Conservation (phyloP, 2,329 filamentous ascomycete species). For the Penicillium rolfsii region DNA sequence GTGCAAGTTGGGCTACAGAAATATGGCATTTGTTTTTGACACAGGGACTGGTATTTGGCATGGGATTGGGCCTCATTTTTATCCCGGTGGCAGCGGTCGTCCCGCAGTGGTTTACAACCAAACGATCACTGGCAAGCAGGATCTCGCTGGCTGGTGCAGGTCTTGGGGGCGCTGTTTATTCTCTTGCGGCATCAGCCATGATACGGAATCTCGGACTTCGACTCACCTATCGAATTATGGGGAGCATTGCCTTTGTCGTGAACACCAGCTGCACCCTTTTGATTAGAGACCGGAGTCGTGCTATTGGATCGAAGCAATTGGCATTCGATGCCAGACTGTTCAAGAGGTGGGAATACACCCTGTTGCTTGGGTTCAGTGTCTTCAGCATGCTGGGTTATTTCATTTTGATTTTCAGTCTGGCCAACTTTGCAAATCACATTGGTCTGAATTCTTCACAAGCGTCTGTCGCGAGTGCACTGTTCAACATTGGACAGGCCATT, state of each 20-base stretch:
- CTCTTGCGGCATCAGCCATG: constrained; percentile 30
- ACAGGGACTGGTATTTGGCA: constrained; percentile 31
- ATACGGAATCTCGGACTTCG: constrained; percentile 35
- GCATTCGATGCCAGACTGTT: not conserved
- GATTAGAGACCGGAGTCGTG: not conserved
- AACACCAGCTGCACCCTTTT: not conserved
- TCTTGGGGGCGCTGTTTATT: constrained; percentile 27
- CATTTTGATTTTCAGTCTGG: constrained; percentile 63
- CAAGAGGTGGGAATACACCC: constrained; percentile 7
- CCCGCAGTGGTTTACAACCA: constrained; percentile 38
- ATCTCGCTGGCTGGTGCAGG: constrained; percentile 35
- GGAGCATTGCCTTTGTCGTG: constrained; percentile 17
- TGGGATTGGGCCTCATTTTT: constrained; percentile 32
- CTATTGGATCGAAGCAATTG: not conserved
- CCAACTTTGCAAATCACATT: constrained; percentile 60
- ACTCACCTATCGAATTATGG: constrained; percentile 37
- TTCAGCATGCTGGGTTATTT: constrained; percentile 62
- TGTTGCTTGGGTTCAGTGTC: constrained; percentile 45
- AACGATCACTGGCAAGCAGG: constrained; percentile 36
- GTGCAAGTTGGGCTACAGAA: constrained; percentile 30
- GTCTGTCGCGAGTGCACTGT: constrained; percentile 58
- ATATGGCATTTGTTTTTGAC: constrained; percentile 31
- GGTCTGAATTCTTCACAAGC: constrained; percentile 60
- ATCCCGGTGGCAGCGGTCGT: constrained; percentile 25
- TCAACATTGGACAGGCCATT: constrained; percentile 62